Base-by-base conservation (phyloP, 768 basidiomycete genomes). In the Scleroderma citrinum region DNA sequence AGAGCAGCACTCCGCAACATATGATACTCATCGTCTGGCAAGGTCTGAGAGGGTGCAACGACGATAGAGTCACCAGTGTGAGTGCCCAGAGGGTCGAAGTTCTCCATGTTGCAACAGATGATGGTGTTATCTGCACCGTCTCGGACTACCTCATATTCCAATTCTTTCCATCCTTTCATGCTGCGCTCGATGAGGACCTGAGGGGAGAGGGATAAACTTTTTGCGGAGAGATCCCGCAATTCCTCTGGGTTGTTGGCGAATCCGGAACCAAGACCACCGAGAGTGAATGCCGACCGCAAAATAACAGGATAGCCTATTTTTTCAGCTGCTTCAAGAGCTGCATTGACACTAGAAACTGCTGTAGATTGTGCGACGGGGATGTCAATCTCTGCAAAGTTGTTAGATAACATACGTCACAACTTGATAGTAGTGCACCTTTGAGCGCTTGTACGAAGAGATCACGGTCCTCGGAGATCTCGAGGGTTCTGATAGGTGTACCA, bases 111-210 rank as follows among this genome's bases (percentile, higher is more conserved):
- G 71, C 95, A 98, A 73, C 94, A 97, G 59, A 97, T 98, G 69
- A 99, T 99, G 23, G 94, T 97, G 74, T 98, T 96, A 70, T 99
- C 96, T 44, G 95, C 95, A 56, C 79, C 93, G 65, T 99, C 96
- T 47, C 96, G 87, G 61, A 98, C 96, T 53, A 99, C 96, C 67
- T 99, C 96, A 59, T 98, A 99, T 71, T 99, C 96, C 54, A 98
- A 78, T 71, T 99, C 96, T 67, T 99, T 99, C 96, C 96, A 99
- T 26, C 96, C 96, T 71, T 98, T 98, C 86, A 99, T 89, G 58
- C 87, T 91, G 44, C 93, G 87, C 71, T 98, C 96, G 55, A 99
- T 93, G 49, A 99, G 78, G 38, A 98, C 90, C 66, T 98, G 96
- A 41, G 96, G 95, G 56, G 85, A 88, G 24, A 98, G 76, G 62